Evolutionary conservation across 345 rosid genomes (phyloP), one percentile per base, ranked within the genome.

Genomic region (Triadica sebifera): DNA sequence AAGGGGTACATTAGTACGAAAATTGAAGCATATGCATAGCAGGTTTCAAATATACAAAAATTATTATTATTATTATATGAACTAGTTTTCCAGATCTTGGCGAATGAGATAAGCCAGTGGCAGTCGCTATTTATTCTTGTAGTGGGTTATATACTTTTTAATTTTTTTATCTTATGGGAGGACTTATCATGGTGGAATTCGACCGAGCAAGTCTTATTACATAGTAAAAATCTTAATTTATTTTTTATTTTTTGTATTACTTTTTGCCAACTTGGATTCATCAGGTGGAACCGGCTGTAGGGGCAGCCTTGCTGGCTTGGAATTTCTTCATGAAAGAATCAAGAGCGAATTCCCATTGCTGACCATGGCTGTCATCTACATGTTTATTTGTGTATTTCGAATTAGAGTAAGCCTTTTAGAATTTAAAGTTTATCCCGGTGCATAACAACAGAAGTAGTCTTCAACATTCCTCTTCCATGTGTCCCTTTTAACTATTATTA

Each of bases 251-350:
- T 5, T 52, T 53, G 22, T 37, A n/a, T n/a, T n/a, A n/a, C n/a
- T n/a, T n/a, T n/a, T n/a, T n/a, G n/a, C 51, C 56, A 16, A 8
- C 15, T 29, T 55, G 22, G 19, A 55, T n/a, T 59, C 60, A 19
- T 74, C 84, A 86, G 94, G 87, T 88, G 78, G 94, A 89, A 73
- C 94, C 94, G 37, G 91, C 91, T 0, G 84, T 86, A 12, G 94
- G 94, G 56, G 90, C 94, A 59, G 94, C 94, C 9, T 80, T 89
- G 76, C 80, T 89, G 71, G 94, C 91, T 17, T 71, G 87, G 85
- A 89, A 83, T 61, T 85, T 85, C 67, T 78, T 84, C 22, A 46
- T 73, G 65, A 79, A 69, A 58, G 79, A 73, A 65, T 66, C 49
- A 38, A 58, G 22, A 16, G 68, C 20, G 12, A 59, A 67, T 17